Conservation (phyloP, 2,329 filamentous ascomycete genomes). For the Nothophaeocryptopus gaeumannii region DNA sequence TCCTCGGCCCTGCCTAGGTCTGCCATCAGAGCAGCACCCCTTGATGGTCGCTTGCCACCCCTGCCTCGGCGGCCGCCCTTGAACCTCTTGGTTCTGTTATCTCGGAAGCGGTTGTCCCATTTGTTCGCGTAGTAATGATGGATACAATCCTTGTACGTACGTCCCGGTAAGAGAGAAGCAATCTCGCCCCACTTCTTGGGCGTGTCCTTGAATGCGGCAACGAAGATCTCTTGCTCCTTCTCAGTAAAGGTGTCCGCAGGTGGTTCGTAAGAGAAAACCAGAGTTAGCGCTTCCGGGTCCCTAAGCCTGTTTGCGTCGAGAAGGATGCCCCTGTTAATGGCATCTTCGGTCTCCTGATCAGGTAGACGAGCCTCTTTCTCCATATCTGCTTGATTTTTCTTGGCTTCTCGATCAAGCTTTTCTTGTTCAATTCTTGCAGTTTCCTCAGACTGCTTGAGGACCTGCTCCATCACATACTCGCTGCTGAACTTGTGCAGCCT, state of each 20-base stretch:
- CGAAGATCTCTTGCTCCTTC: slow-evolving; percentile 68
- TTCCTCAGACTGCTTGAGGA: slow-evolving; percentile 69
- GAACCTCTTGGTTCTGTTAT: slow-evolving; percentile 60
- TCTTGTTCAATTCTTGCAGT: slow-evolving; percentile 69
- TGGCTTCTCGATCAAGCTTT: slow-evolving; percentile 48
- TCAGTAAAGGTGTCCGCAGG: slow-evolving; percentile 72
- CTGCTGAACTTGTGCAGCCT: slow-evolving; percentile 60
- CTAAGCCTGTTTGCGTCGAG: slow-evolving; percentile 65
- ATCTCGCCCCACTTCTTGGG: slow-evolving; percentile 83
- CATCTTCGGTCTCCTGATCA: slow-evolving; percentile 62
- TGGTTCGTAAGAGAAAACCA: slow-evolving; percentile 69
- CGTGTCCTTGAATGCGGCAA: slow-evolving; percentile 69
- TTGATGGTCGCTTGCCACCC: slow-evolving; percentile 51
- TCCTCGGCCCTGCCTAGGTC: slow-evolving; percentile 54
- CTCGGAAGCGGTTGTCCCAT: slow-evolving; percentile 71
- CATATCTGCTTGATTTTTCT: slow-evolving; percentile 68
- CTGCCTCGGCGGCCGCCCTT: slow-evolving; percentile 33
- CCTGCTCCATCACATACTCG: slow-evolving; percentile 70
- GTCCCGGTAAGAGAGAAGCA: slow-evolving; percentile 62
- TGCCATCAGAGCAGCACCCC: slow-evolving; percentile 59
- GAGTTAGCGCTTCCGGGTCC: slow-evolving; percentile 64
- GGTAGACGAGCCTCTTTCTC: slow-evolving; percentile 76
- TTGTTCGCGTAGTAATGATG: slow-evolving; percentile 83
- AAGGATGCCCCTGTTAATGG: slow-evolving; percentile 59
- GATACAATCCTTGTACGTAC: slow-evolving; percentile 76